Conservation (phyloP, 2,329 filamentous ascomycete species). For the Leptodontidium sp. region DNA sequence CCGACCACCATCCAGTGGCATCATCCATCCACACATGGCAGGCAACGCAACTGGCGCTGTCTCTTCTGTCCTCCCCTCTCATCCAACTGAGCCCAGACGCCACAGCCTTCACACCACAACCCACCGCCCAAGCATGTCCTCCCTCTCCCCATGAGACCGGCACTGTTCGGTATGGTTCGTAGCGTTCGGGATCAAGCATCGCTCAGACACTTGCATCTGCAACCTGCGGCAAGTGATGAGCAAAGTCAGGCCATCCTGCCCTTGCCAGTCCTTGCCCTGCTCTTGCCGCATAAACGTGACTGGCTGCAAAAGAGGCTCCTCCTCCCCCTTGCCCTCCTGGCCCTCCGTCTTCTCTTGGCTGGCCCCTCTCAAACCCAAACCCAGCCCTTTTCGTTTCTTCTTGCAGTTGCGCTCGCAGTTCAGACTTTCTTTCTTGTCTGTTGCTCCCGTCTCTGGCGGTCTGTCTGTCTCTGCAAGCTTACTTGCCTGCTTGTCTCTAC, state of each 20-base stretch:
- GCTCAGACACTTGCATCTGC: conserved; percentile 31
- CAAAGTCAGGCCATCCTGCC: conserved; percentile 32
- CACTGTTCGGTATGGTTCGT: conserved; percentile 34
- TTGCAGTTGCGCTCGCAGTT: background rate
- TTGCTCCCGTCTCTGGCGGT: conserved; percentile 19
- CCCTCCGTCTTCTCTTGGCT: conserved; percentile 17
- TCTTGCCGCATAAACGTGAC: conserved; percentile 13
- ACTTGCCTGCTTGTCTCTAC: conserved; percentile 15
- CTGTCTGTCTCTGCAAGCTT: background rate
- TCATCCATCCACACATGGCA: conserved; percentile 15
- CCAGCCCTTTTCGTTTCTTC: conserved; percentile 12
- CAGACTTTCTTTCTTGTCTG: conserved; percentile 18
- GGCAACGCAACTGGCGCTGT: conserved; percentile 32
- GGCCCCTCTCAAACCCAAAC: conserved; percentile 11
- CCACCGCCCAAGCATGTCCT: conserved; percentile 8
- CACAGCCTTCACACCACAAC: too few relatives aligned
- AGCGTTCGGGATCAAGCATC: conserved; percentile 29
- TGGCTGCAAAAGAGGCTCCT: conserved; percentile 6
- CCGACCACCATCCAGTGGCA: conserved; percentile 19
- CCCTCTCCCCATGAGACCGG: conserved; percentile 36
- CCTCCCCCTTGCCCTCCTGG: background rate
- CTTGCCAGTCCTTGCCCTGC: conserved; percentile 15
- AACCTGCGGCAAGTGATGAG: conserved; percentile 14
- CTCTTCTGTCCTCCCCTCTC: conserved; percentile 1
- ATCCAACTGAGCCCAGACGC: conserved; percentile 9